Evolutionary conservation across 192 early-diverging fungal species (phyloP).

Genomic region (Fimicolochytrium jonesii): DNA sequence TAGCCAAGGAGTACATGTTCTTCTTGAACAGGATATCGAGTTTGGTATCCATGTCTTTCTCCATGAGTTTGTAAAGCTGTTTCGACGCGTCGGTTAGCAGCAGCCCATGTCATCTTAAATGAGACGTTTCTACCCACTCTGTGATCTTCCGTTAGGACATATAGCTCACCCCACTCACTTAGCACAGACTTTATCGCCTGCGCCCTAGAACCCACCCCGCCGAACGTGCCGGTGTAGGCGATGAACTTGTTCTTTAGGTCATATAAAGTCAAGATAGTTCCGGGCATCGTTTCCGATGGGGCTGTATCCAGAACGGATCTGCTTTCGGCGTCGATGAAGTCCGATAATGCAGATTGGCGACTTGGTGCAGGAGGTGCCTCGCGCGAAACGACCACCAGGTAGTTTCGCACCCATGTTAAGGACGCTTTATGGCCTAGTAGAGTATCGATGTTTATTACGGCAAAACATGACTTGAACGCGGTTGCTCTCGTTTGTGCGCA

Average conservation of each 20-base stretch:
- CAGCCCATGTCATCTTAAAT: too few relatives aligned
- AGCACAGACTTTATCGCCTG: conserved; percentile 57
- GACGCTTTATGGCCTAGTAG: conserved; percentile 61
- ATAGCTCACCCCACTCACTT: conserved; percentile 86
- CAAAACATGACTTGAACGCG: too few relatives aligned
- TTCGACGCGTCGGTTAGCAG: too few relatives aligned
- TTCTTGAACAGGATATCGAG: conserved; percentile 85
- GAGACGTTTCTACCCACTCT: too few relatives aligned
- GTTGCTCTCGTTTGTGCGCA: too few relatives aligned
- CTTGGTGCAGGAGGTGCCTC: too few relatives aligned
- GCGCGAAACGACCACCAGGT: conserved; percentile 66
- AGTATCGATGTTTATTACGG: too few relatives aligned
- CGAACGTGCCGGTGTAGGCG: conserved; percentile 77
- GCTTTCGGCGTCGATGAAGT: conserved; percentile 2
- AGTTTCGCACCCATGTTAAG: conserved; percentile 68
- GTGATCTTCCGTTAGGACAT: conserved; percentile 73
- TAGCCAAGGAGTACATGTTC: conserved; percentile 85
- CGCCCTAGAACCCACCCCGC: conserved; percentile 12
- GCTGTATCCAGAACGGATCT: conserved; percentile 6
- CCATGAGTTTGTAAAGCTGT: conserved; percentile 79
- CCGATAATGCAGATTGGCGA: background rate
- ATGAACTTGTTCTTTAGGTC: conserved; percentile 91
- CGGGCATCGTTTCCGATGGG: conserved; percentile 17
- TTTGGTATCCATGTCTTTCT: conserved; percentile 83
- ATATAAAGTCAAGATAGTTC: conserved; percentile 68